These are phyloP conservation scores for Populus alba DNA, from an alignment of 345 rosid genomes.

Conservation along the genomic window DNA sequence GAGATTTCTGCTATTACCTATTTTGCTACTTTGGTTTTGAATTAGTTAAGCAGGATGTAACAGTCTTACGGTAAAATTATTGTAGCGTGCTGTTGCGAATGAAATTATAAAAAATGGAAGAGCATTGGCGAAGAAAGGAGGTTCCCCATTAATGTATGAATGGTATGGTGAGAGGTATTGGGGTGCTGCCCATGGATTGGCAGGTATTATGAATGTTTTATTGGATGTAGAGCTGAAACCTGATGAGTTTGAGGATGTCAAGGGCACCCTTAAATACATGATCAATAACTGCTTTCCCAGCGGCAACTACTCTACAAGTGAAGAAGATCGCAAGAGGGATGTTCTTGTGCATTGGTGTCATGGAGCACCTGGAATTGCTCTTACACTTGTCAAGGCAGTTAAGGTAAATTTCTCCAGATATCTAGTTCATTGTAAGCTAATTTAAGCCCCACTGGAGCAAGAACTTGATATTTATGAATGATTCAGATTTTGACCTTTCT, in stretches of 20 bases:
- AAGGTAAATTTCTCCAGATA: conserved; percentile 17
- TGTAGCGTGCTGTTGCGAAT: conserved; percentile 19
- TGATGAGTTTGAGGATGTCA: conserved; percentile 27
- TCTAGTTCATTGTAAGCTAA: background rate
- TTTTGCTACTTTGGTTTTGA: background rate
- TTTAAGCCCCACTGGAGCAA: background rate
- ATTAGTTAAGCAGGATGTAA: background rate
- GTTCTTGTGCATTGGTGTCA: conserved; percentile 39
- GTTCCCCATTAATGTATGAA: conserved; percentile 28
- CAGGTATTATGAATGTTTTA: conserved; percentile 33
- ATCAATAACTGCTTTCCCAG: conserved; percentile 21
- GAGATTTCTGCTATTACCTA: background rate
- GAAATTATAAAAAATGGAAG: conserved; percentile 28
- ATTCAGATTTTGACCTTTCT: too few species aligned
- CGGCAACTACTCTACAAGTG: conserved; percentile 23
- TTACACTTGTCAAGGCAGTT: conserved; percentile 30
- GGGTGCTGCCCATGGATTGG: conserved; percentile 35
- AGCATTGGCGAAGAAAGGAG: conserved; percentile 17
- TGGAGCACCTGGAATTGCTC: conserved; percentile 32
- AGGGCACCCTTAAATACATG: conserved; percentile 28
- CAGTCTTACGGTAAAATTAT: background rate
- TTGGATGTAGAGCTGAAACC: conserved; percentile 23
- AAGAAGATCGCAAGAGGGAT: conserved; percentile 24
- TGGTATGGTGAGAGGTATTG: conserved; percentile 32
- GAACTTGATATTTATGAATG: background rate